Percentiles rank a stretch among this genome's conserved stretches.
These are phyloP conservation scores for Aspergillus neotritici DNA, from an alignment of 2,329 filamentous ascomycete genomes.

Conservation along the genomic window DNA sequence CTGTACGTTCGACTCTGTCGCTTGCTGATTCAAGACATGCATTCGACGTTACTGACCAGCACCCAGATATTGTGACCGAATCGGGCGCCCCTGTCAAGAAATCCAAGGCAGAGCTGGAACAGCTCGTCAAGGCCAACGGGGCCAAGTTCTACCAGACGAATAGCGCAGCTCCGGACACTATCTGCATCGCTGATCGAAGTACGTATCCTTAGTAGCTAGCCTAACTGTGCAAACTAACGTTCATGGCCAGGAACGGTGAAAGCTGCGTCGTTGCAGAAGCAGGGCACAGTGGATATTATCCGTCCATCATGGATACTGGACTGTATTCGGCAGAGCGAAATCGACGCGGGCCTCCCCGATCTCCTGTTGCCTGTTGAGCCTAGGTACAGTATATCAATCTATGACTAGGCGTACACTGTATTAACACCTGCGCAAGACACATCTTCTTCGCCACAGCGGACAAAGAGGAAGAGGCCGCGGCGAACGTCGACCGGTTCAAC, in stretches of 20 bases:
- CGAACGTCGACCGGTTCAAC: constrained; percentile 67
- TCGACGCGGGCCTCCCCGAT: constrained; percentile 48
- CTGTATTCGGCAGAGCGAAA: constrained; percentile 59
- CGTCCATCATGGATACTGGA: constrained; percentile 78
- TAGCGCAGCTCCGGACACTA: constrained; percentile 54
- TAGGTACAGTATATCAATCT: constrained; percentile 34
- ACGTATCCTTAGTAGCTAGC: constrained; percentile 7
- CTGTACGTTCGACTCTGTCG: constrained; percentile 42
- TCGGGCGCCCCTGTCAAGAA: constrained; percentile 64
- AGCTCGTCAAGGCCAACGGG: constrained; percentile 75
- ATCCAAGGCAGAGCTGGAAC: constrained; percentile 72
- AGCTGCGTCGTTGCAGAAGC: constrained; percentile 75
- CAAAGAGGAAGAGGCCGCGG: constrained; percentile 50
- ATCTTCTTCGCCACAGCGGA: constrained; percentile 63
- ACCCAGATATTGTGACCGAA: constrained; percentile 65
- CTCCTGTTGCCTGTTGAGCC: constrained; percentile 62
- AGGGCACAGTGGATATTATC: constrained; percentile 64
- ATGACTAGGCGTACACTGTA: constrained; percentile 13
- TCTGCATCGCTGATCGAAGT: constrained; percentile 75
- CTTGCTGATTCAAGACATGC: background rate
- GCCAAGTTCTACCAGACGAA: constrained; percentile 73
- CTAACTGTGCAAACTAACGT: constrained; percentile 9
- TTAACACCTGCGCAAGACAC: constrained; percentile 46
- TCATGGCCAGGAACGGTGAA: constrained; percentile 56
- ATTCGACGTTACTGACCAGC: constrained; percentile 6